Conservation (phyloP, 192 early-diverging fungal species). For the Coemansia sp. region DNA sequence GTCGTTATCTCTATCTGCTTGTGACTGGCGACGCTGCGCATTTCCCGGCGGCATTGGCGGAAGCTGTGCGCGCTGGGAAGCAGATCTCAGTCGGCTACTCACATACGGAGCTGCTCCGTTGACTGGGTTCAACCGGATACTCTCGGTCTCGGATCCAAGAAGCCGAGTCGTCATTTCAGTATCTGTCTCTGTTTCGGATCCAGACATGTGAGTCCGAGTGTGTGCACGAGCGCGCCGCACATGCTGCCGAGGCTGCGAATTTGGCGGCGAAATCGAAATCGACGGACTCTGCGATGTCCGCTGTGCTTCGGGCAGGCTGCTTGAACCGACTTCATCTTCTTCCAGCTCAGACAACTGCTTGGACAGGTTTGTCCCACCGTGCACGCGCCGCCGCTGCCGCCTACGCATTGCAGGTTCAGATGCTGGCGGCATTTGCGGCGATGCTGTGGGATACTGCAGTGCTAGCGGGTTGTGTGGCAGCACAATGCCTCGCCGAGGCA, state of each 20-base stretch:
- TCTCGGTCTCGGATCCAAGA: conserved; percentile 37
- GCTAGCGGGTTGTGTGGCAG: background rate
- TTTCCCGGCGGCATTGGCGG: background rate
- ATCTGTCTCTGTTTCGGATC: conserved; percentile 38
- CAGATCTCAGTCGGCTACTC: background rate
- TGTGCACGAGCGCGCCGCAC: conserved; percentile 8
- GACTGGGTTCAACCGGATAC: conserved; percentile 9
- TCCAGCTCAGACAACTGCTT: conserved; percentile 40
- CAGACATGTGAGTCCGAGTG: conserved; percentile 7
- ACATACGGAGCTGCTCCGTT: background rate
- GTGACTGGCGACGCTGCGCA: background rate
- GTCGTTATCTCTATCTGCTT: background rate
- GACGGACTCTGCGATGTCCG: conserved; percentile 12
- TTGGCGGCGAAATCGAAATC: conserved; percentile 23
- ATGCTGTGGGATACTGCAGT: background rate
- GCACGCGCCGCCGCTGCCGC: conserved; percentile 18
- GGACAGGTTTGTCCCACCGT: conserved; percentile 21
- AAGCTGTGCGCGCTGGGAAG: background rate
- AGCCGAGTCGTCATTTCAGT: conserved; percentile 13
- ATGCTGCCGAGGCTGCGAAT: conserved; percentile 18
- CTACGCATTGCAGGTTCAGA: conserved; percentile 35
- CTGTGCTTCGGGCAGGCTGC: background rate
- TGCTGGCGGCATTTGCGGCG: conserved; percentile 12
- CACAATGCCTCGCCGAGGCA: conserved; percentile 1
- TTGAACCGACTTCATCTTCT: conserved; percentile 14